These are phyloP conservation scores for Moesziomyces sp. DNA, from an alignment of 1,284 basidiomycete genomes.

Conservation along the genomic window DNA sequence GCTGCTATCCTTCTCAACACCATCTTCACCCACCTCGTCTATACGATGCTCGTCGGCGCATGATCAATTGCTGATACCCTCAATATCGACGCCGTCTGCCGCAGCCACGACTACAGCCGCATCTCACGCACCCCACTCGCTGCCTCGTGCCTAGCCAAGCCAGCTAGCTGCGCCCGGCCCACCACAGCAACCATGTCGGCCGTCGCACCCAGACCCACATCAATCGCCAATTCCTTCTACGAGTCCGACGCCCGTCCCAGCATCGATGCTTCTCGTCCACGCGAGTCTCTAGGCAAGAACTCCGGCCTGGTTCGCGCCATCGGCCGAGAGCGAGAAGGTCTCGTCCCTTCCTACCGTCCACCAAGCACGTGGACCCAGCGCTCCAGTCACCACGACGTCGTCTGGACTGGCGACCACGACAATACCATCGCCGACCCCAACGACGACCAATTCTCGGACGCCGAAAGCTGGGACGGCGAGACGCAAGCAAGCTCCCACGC, in stretches of 20 bases:
- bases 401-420: slow-evolving; percentile 45
- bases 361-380: slow-evolving; percentile 43
- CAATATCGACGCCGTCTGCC: too few relatives aligned
- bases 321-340: slow-evolving; percentile 27
- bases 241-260: slow-evolving; percentile 38
- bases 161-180: too few relatives aligned
- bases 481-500: slow-evolving; percentile 21
- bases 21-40: too few relatives aligned
- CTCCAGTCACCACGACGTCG: slow-evolving; percentile 44
- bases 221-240: slow-evolving; percentile 42
- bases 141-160: too few relatives aligned
- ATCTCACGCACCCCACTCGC: too few relatives aligned
- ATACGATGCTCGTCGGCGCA: too few relatives aligned
- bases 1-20: too few relatives aligned
- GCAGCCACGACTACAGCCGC: too few relatives aligned
- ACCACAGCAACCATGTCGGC: slow-evolving; percentile 23
- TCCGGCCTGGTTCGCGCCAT: slow-evolving; percentile 43
- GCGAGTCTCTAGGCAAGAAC: slow-evolving; percentile 25
- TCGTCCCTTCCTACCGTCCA: slow-evolving; percentile 38
- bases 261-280: slow-evolving; percentile 14
- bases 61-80: too few relatives aligned
- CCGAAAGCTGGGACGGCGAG: slow-evolving; percentile 53
- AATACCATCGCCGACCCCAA: slow-evolving; percentile 7
- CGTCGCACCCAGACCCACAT: slow-evolving; percentile 24
- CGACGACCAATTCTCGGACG: slow-evolving; percentile 56